A percentile compares a stretch with the other conserved stretches of the same genome.
Conservation (phyloP, 495 filamentous ascomycete species). For the Xylaria bambusicola region DNA sequence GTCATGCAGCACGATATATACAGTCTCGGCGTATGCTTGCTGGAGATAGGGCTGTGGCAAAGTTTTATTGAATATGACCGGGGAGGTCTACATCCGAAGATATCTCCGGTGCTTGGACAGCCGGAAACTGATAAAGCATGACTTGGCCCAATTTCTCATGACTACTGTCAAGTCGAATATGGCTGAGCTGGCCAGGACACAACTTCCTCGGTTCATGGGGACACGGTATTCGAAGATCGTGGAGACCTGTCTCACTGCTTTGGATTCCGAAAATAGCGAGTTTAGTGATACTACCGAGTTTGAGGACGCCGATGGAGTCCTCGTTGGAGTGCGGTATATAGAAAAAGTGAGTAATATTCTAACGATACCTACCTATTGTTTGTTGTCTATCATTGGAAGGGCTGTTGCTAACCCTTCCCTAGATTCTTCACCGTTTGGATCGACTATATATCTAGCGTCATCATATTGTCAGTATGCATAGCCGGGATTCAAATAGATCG, state of each 20-base stretch:
- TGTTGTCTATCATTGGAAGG: no score
- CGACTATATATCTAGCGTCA: no score
- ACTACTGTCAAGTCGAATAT: conserved; percentile 18
- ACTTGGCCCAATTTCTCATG: conserved; percentile 9
- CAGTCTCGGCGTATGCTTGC: conserved; percentile 60
- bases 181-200: conserved; percentile 35
- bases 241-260: conserved; percentile 53
- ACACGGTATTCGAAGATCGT: conserved; percentile 48
- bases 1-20: conserved; percentile 66
- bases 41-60: conserved; percentile 63
- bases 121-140: not conserved
- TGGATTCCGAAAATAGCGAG: conserved; percentile 49
- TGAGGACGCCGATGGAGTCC: conserved; percentile 52
- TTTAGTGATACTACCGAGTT: conserved; percentile 52
- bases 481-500: no score
- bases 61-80: conserved; percentile 40
- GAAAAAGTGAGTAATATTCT: conserved; percentile 32
- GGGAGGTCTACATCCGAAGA: not conserved
- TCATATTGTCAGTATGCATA: no score
- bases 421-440: no score
- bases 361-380: not conserved
- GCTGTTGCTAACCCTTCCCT: no score
- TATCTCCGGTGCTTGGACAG: not conserved
- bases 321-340: conserved; percentile 53
- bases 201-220: conserved; percentile 50